These are phyloP conservation scores for Oryza australiensis DNA, from an alignment of 176 grass and related monocot species.

Conservation along the genomic window DNA sequence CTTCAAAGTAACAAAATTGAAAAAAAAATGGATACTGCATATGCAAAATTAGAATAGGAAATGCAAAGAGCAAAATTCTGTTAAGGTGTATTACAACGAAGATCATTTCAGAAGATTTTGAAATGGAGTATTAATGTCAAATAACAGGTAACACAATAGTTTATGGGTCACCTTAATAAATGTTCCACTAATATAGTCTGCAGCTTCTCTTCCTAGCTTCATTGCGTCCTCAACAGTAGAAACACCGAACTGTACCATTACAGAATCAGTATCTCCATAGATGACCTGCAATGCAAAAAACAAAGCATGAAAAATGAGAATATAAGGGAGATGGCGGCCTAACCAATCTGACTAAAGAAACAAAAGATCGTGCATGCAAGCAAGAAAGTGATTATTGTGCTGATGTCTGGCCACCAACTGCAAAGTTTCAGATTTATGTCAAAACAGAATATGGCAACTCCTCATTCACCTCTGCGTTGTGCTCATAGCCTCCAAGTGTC, in stretches of 20 bases:
- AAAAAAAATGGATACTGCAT: neutral
- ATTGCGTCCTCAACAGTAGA: conserved; percentile 78
- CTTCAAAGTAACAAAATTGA: conserved; percentile 6
- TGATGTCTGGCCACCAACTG: neutral
- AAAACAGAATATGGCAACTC: neutral
- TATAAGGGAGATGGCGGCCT: neutral
- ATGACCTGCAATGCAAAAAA: conserved; percentile 65
- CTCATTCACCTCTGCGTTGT: conserved; percentile 85
- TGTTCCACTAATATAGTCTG: conserved; percentile 85
- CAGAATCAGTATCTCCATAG: conserved; percentile 96
- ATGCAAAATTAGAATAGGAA: neutral
- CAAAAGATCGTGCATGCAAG: neutral
- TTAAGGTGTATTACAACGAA: neutral
- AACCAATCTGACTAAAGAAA: neutral
- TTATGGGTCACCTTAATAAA: conserved; percentile 77
- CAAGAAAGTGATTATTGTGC: neutral
- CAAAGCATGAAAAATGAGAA: neutral
- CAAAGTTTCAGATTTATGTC: conserved; percentile 15
- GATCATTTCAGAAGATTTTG: neutral
- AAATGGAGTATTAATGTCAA: neutral
- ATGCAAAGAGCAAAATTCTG: neutral
- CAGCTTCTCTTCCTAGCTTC: conserved; percentile 98
- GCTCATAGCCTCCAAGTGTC: conserved; percentile 75
- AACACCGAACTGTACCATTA: conserved; percentile 98
- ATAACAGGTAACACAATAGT: neutral